Base-by-base conservation (phyloP, 768 basidiomycete species). In the Wakefieldia striispora region DNA sequence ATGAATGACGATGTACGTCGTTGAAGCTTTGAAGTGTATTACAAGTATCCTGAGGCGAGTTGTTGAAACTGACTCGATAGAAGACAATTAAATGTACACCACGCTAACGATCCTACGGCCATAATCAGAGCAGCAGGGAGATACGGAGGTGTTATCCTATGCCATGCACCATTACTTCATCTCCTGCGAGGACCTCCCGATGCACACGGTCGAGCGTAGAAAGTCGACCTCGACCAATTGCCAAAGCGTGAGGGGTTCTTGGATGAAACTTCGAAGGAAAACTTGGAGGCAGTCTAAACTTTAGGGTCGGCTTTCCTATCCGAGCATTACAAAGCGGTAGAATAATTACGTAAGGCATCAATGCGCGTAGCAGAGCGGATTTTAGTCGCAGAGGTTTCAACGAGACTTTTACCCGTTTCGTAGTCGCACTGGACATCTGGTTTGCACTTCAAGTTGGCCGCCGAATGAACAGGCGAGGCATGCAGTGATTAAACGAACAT, bases 151-250 rank as follows among this genome's bases (percentile, higher is more conserved):
- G 78, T 80, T 83, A 14, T 73, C 77, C 79, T 86, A 88, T 88
- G 86, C 86, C 83, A 65, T 86, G 87, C 87, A 78, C 87, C 84
- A 81, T 82, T 84, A 85, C 62, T 89, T 83, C 82, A 86, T 89
- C 85, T 89, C 84, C 87, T 88, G 87, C 86, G 86, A 88, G 84
- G 76, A 59, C 85, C 86, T 70, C 74, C 47, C 74, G 65, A 70
- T 64, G 63, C 72, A 72, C 65, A 61, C 61, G 70, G 60, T 69
- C 72, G 70, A 63, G 66, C 62, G 69, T 73, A 52, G 53, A 49
- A 31, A 53, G 45, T 55, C 59, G 63, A 70, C 60, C 63, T 59
- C 68, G 71, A 74, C 75, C 67, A 73, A 43, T 75, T 70, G 63
- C 63, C 59, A 75, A 71, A 77, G 54, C 70, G 68, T 66, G 72